Base-by-base conservation (phyloP, 1,284 basidiomycete species). In the Xerocomus cyaneibrunnescens region DNA sequence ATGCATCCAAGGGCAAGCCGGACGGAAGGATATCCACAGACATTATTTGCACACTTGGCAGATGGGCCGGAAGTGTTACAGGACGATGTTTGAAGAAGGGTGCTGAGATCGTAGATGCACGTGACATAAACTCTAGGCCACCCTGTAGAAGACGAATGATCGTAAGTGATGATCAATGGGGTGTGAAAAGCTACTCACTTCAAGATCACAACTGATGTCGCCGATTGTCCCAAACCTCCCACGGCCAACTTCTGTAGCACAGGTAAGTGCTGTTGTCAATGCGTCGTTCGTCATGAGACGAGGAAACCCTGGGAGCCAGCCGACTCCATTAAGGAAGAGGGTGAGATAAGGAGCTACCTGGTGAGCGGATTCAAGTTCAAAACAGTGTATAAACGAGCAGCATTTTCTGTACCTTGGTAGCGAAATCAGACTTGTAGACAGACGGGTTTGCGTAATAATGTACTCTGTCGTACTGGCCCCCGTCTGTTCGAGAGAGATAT, bases 1-100 rank as follows among this genome's bases (percentile, higher is more conserved):
- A 92, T 7, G 92, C 87, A 59, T 95, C 92, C 41, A 82, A 72
- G 21, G 92, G 89, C 14, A 96, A 77, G 48, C 88, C 83, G 0
- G 92, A 81, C 0, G 93, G 94, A 3, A 95, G 79, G 57, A 96
- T 95, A 63, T 96, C 94, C 45, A 94, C 87, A 0, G 89, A 82
- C 81, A 93, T 92, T 61, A 94, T 83, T 46, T 87, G 81, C 5
- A 92, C 77, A 0, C 77, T 74, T 0, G 82, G 81, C 3, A 83
- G 72, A 46, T 78, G 65, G 0, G 70, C 59, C 1, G 76, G 76
- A 12, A 77, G 70, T 8, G 65, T 62, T 3, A 64, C 50, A 1
- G 78, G 80, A 27, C 70, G 76, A 57, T 77, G 67, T 32, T 74
- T 78, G 67, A 84, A 93, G 63, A 83, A 85, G 0, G 93, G 93